Conservation (phyloP, 805 yeast species). For the Starmerella scarabaei region DNA sequence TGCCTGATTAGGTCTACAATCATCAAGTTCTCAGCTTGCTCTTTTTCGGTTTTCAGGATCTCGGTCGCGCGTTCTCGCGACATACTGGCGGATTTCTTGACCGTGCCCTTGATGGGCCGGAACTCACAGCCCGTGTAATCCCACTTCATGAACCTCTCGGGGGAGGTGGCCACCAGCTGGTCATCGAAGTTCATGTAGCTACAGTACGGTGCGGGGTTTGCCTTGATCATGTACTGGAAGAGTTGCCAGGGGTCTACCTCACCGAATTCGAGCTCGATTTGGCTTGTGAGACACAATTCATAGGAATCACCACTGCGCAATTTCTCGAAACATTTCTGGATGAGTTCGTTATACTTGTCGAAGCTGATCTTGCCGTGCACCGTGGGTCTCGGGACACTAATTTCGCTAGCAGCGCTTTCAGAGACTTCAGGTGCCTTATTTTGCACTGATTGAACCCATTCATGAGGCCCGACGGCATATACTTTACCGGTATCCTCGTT, state of each 20-base stretch:
- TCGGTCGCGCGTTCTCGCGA: slow-evolving; percentile 45
- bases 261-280: slow-evolving; percentile 44
- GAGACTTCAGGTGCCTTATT: not conserved
- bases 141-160: slow-evolving; percentile 89
- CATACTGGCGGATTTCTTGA: slow-evolving; percentile 47
- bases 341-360: slow-evolving; percentile 41
- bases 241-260: slow-evolving; percentile 55
- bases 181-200: slow-evolving; percentile 62
- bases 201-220: slow-evolving; percentile 89
- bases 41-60: slow-evolving; percentile 72
- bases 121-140: slow-evolving; percentile 48
- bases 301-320: slow-evolving; percentile 78
- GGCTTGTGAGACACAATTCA: slow-evolving; percentile 80
- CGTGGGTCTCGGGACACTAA: not conserved
- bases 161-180: slow-evolving; percentile 71
- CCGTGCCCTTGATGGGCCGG: slow-evolving; percentile 95
- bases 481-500: slow-evolving; percentile 2
- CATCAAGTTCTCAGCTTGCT: slow-evolving; percentile 91
- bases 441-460: slow-evolving; percentile 4
- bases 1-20: slow-evolving; percentile 92
- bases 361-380: not conserved
- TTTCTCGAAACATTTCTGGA: slow-evolving; percentile 50
- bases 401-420: not conserved
- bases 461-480: slow-evolving; percentile 11
- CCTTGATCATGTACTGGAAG: slow-evolving; percentile 53